Evolutionary conservation across 2,329 filamentous ascomycete species (phyloP).

Genomic region (Nemania bipapillata): DNA sequence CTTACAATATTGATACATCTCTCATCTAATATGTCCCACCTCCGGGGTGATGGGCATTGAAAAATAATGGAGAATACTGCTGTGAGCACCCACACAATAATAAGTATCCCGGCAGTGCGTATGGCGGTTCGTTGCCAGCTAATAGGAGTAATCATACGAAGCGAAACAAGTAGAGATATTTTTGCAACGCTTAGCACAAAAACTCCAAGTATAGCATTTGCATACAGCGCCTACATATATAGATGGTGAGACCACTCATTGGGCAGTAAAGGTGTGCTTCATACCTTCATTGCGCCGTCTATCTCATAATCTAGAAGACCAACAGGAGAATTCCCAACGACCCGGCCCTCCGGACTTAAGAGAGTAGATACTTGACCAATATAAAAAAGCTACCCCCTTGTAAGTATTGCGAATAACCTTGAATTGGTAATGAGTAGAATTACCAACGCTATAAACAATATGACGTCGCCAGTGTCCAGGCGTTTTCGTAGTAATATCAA

Average conservation of each 20-base stretch:
- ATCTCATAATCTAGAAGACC: not conserved
- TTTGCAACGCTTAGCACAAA: too few species aligned
- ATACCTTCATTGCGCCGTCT: not conserved
- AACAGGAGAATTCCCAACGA: not conserved
- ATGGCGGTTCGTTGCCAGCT: not conserved
- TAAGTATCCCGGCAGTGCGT: not conserved
- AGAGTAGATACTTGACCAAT: not conserved
- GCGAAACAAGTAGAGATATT: too few species aligned
- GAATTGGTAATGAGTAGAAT: too few species aligned
- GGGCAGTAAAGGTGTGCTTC: not conserved
- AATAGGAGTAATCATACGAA: too few species aligned
- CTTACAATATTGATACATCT: not conserved
- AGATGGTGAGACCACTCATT: too few species aligned
- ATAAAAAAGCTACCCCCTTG: not conserved
- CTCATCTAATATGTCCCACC: not conserved
- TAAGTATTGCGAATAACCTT: too few species aligned
- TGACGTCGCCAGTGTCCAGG: not conserved
- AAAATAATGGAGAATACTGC: not conserved
- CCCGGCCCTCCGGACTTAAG: not conserved
- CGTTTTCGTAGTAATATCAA: not conserved
- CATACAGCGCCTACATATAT: too few species aligned
- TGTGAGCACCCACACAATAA: not conserved
- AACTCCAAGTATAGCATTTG: too few species aligned
- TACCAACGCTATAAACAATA: too few species aligned
- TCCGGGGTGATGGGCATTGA: not conserved